Evolutionary conservation across 1,284 basidiomycete species (phyloP).

Genomic region (Pisolithus thermaeus): DNA sequence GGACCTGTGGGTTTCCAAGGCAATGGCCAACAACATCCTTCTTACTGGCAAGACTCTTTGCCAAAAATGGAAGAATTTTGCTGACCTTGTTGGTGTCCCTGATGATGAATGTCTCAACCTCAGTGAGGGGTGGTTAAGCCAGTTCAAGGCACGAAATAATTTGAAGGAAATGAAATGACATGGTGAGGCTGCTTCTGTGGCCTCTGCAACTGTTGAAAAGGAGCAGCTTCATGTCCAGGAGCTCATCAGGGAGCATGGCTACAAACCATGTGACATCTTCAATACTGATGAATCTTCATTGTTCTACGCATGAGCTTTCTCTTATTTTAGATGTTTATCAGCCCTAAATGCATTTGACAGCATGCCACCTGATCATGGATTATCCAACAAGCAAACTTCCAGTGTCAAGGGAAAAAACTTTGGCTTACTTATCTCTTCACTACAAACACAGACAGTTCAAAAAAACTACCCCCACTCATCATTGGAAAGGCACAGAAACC

Average conservation of each 20-base stretch:
- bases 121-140: conserved; percentile 28
- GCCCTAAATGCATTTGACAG: background rate
- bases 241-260: background rate
- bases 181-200: conserved; percentile 28
- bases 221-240: background rate
- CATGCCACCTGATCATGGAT: conserved; percentile 18
- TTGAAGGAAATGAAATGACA: conserved; percentile 25
- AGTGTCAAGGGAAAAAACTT: conserved; percentile 21
- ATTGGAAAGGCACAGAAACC: conserved; percentile 28
- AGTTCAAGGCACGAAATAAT: conserved; percentile 21
- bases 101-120: conserved; percentile 21
- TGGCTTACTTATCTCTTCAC: conserved; percentile 27
- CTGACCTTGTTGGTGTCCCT: background rate
- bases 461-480: conserved; percentile 23
- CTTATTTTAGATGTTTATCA: background rate
- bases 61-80: conserved; percentile 10
- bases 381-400: conserved; percentile 12
- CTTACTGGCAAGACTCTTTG: conserved; percentile 23
- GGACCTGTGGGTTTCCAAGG: conserved; percentile 27
- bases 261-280: conserved; percentile 6
- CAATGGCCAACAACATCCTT: conserved; percentile 21
- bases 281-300: conserved; percentile 4
- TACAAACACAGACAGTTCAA: conserved; percentile 27
- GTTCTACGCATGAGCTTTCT: conserved; percentile 6
- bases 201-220: conserved; percentile 12